Evolutionary conservation across 1,139 yeast species (phyloP), one percentile per base, ranked within the genome.

Genomic region (Fermentozyma sake): DNA sequence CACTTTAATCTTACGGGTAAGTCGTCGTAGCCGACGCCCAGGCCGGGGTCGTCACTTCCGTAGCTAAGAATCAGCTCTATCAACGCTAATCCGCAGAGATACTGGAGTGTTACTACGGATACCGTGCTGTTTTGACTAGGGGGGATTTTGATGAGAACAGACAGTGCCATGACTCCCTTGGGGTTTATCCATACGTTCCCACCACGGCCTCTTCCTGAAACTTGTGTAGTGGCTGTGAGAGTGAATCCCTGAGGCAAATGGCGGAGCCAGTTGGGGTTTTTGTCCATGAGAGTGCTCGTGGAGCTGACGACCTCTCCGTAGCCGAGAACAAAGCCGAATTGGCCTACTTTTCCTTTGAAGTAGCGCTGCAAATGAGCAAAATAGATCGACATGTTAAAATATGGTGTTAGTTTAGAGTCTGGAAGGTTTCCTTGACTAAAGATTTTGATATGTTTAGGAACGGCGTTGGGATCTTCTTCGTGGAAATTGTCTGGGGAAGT

Each of bases 141-240:
- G 0, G 89, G 84, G 12, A 85, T 56, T 30, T 77, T 71, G 37
- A 86, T 55, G 5, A 86, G 71, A 1, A 78, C 71, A 0, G 96
- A 85, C 17, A 79, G 74, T 0, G 97, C 95, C 53, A 87, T 59
- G 1, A 87, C 95, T 6, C 99, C 99, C 19, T 73, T 71, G 1
- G 98, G 98, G 41, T 86, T 89, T 14, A 93, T 79, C 98, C 98
- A 93, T 2, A 79, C 79, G 44, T 93, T 93, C 2, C 93, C 94
- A 5, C 96, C 95, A 34, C 99, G 73, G 1, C 99, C 99, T 28
- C 93, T 68, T 1, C 98, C 99, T 1, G 87, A 73, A 1, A 85
- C 79, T 51, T 93, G 99, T 3, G 83, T 74, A 1, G 91, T 77
- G 2, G 93, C 95, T 3, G 81, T 70, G n/a, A 77, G 61, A 0